Percentiles rank a stretch among this genome's conserved stretches.
Conservation (phyloP, 2,329 filamentous ascomycete genomes). For the Xylariaceae sp. region DNA sequence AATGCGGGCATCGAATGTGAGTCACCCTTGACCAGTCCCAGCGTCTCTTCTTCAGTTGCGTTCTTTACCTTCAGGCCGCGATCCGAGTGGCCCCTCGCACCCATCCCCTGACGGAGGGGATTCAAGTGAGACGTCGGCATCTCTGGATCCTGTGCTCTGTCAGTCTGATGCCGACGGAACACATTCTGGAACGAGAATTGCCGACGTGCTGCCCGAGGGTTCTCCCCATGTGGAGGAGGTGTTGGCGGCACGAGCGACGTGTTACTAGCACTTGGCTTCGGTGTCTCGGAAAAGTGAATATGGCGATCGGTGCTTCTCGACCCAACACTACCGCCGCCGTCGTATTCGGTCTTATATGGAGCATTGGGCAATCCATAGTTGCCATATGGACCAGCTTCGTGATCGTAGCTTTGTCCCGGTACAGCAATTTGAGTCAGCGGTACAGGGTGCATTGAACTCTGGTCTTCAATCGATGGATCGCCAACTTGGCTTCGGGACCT, state of each 20-base stretch:
- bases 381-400: conserved; percentile 41
- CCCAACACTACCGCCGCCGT: conserved; percentile 45
- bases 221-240: conserved; percentile 52
- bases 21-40: conserved; percentile 80
- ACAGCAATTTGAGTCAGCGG: conserved; percentile 59
- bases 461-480: conserved; percentile 31
- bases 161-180: conserved; percentile 56
- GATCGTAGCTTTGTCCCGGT: conserved; percentile 41
- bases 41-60: conserved; percentile 75
- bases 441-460: conserved; percentile 57
- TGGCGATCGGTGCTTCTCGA: conserved; percentile 37
- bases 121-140: conserved; percentile 25
- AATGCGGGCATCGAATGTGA: conserved; percentile 34
- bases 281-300: conserved; percentile 44
- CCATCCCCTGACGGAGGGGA: conserved; percentile 33
- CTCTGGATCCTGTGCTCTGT: conserved; percentile 28
- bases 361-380: conserved; percentile 44
- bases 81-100: conserved; percentile 39
- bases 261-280: conserved; percentile 39
- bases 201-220: conserved; percentile 52
- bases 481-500: conserved; percentile 34
- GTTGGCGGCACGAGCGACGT: conserved; percentile 51
- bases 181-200: conserved; percentile 93
- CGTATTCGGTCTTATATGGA: conserved; percentile 45
- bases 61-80: conserved; percentile 39